Evolutionary conservation across 176 grass and related monocot species (phyloP), one percentile per base, ranked within the genome.

Genomic region (Musa troglodytarum): DNA sequence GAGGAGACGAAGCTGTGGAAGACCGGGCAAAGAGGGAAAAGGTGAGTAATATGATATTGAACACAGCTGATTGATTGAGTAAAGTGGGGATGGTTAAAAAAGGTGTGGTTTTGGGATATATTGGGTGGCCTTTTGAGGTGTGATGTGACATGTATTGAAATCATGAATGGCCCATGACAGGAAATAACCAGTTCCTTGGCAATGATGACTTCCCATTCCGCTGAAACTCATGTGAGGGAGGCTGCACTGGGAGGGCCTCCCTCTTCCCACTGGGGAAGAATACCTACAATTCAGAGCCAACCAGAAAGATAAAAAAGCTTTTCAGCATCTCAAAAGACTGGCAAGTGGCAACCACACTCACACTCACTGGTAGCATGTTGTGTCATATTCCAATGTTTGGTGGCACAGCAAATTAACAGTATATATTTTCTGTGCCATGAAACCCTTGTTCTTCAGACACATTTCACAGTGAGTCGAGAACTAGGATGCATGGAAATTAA

Each of bases 111-210:
- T 69, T 28, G 67, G 14, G 67, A 17, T 21, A 62, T 19, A 7
- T 68, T 69, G 12, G 67, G 11, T 49, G 34, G 34, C 34, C 3
- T 43, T 43, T 43, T 43, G 34, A 43, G 34, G 34, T 43, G 34
- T 49, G 28, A 29, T 69, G 29, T 69, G 67, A 69, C 67, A 69
- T 50, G 67, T 10, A 69, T 50, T 19, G 34, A 69, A 69, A 69
- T 50, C 67, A 50, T 69, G 12, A 43, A 43, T 69, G 67, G 67
- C 67, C 67, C 67, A 69, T 69, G 67, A 29, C 67, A 69, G 12
- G 67, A 24, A 49, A 50, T 69, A 16, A 49, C 49, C 34, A 43
- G 67, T 50, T 69, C 67, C 29, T 8, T 19, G 20, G 67, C 29
- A 69, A 69, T 69, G 15, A 69, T 69, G 67, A 8, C 13, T 43